Evolutionary conservation across 441 rosid genomes (phyloP), one percentile per base, ranked within the genome.

Genomic region (Aleurites moluccanus): DNA sequence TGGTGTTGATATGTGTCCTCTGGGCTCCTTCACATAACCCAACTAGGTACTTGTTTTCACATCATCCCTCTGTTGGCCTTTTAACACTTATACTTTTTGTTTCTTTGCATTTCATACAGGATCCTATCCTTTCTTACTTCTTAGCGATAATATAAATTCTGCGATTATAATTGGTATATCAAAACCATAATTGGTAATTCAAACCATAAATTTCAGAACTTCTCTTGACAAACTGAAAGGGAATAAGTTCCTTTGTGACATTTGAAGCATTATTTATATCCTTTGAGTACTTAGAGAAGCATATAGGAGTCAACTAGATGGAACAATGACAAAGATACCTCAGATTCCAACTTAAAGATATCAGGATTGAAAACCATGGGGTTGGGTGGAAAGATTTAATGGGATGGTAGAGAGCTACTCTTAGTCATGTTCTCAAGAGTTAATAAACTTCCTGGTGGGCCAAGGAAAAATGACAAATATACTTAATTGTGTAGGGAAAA

Each of bases 1-100:
- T 95, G 88, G 89, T 73, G 80, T 84, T 95, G 64, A 90, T 95
- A 76, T 91, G 97, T 80, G 50, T 83, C 61, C 94, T 95, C n/a
- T 95, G 96, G 99, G 92, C 95, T 82, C 99, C 99, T 74, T 95
- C 98, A 35, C 82, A 68, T 33, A 94, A 94, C 75, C 95, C 94
- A 25, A 92, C 97, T 6, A 90, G 98, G 98, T 94, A 90, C 73
- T 45, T 78, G 40, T 33, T 63, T 68, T 63, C 52, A 53, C 23
- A 23, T 57, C 52, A 57, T 55, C 75, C 13, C 27, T 64, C 75
- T 56, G 8, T 63, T 49, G 38, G 62, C 75, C 30, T 15, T 25
- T 76, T 77, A 47, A 20, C 55, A 6, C 67, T 74, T 74, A 53
- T 20, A 23, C 27, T 53, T 66, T 74, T 63, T 61, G n/a, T 5